phyloP scores from a whole-genome alignment of 225 moss, liverwort and hornwort genomes.

The Polytrichum formosum region DNA sequence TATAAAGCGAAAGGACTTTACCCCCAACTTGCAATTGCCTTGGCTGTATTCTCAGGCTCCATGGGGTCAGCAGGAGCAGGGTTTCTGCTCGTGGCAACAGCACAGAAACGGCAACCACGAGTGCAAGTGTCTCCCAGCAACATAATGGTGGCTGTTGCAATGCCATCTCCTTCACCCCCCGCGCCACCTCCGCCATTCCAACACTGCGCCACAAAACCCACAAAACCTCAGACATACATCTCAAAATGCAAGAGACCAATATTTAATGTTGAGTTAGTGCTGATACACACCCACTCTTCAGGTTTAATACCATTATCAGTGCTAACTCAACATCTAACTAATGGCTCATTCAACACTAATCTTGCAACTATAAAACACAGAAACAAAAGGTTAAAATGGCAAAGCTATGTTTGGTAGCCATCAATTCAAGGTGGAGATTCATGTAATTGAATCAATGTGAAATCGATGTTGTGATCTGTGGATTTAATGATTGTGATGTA shows the following conservation, averaged over 20 bases:
- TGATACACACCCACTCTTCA: too few species aligned
- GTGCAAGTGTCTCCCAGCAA: constrained; percentile 93
- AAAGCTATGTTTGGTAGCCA: too few species aligned
- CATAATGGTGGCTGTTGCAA: constrained; percentile 96
- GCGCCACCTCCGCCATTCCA: constrained; percentile 99
- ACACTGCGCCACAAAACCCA: constrained; percentile 45
- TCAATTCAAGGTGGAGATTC: too few species aligned
- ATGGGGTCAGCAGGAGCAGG: constrained; percentile 79
- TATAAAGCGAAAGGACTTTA: constrained; percentile 9
- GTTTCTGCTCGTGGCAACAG: constrained; percentile 82
- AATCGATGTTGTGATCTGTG: too few species aligned
- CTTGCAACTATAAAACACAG: too few species aligned
- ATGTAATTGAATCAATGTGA: too few species aligned
- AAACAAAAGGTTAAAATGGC: not conserved
- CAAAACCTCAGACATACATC: not conserved
- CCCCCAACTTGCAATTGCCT: constrained; percentile 95
- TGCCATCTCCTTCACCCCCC: constrained; percentile 84
- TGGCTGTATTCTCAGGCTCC: constrained; percentile 90
- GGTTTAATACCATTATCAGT: too few species aligned
- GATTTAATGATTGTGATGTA: too few species aligned
- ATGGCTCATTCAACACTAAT: too few species aligned
- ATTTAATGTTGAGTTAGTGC: too few species aligned
- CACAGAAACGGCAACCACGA: constrained; percentile 93
- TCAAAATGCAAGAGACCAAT: not conserved
- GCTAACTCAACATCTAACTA: too few species aligned